Base-by-base conservation (phyloP, 1,284 basidiomycete genomes). In the Cutaneotrichosporon cutaneum region DNA sequence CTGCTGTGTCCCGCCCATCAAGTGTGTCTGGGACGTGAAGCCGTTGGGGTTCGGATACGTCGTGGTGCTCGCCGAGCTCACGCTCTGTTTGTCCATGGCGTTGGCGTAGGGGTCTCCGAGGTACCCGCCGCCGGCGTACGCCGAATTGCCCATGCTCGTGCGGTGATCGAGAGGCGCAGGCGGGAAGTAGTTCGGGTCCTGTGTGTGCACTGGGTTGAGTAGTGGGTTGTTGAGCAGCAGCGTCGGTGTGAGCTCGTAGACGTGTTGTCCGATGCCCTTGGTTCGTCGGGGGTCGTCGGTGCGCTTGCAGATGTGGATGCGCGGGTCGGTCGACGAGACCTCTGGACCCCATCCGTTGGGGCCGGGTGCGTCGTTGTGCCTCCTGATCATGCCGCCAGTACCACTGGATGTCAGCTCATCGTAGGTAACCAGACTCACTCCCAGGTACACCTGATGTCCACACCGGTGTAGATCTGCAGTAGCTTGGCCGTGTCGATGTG, bases 361-460 rank as follows among this genome's bases (percentile, higher is more conserved):
- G 16, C 71, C 74, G 3, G 76, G 73, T 30, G 70, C 71, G 44
- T 74, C 68, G 21, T 68, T 58, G 21, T 63, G 62, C 18, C 69
- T 68, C 21, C 61, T 65, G 8, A 65, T 62, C 59, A 68, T 70
- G n/a, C 77, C 72, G 26, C 77, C 76, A 2, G 73, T 77, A n/a
- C 61, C 61, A 30, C 59, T 56, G 50, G 21, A 11, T 18, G 54
- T 61, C 22, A 56, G 54, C 26, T 42, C 10, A 9, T 4, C 2
- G 7, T 22, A 42, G 5, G 24, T 32, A 2, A 8, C 11, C 13
- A 13, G 7, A 61, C 59, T 56, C 44, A 61, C 55, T 63, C 91
- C 90, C 90, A 96, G 11, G 92, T 86, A 72, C 90, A 92, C 18
- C 89, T 86, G 22, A 96, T 82, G 70, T 96, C 89, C 61, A 83